Conservation (phyloP, 139 green algal genomes). For the Coccomyxa sp. region DNA sequence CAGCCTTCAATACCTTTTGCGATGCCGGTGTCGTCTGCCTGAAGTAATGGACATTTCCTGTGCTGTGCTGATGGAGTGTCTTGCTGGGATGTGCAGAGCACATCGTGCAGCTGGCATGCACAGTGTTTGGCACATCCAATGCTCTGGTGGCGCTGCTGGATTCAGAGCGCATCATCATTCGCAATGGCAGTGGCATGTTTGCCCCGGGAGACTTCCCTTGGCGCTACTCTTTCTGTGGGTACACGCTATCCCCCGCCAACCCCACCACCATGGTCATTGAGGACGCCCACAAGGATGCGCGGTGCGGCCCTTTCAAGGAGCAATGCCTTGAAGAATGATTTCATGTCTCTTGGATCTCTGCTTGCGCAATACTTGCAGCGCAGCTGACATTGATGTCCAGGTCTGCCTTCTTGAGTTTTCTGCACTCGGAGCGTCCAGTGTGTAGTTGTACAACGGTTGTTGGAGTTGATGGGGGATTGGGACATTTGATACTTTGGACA, state of each 20-base stretch:
- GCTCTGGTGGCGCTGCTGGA: slow-evolving; percentile 42
- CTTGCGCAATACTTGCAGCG: background rate
- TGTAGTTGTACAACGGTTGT: background rate
- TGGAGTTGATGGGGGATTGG: background rate
- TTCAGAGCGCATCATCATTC: slow-evolving; percentile 35
- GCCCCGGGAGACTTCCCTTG: slow-evolving; percentile 4
- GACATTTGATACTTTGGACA: background rate
- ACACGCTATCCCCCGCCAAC: background rate
- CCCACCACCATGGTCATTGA: slow-evolving; percentile 37
- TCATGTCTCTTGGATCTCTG: background rate
- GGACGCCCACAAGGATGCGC: slow-evolving; percentile 34
- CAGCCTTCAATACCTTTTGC: no score
- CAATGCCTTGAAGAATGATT: background rate
- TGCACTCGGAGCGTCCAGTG: background rate
- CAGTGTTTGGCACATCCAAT: slow-evolving; percentile 19
- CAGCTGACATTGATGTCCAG: background rate
- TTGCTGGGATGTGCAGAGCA: background rate
- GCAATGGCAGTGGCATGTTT: slow-evolving; percentile 3
- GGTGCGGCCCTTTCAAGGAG: background rate
- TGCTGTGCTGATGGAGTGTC: background rate
- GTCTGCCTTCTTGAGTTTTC: background rate
- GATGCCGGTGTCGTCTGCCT: no score
- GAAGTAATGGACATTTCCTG: background rate
- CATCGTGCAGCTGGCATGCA: slow-evolving; percentile 34
- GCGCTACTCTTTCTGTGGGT: slow-evolving; percentile 11